Evolutionary conservation across 2,329 filamentous ascomycete genomes (phyloP).

Genomic region (Cordyceps tenuipes): DNA sequence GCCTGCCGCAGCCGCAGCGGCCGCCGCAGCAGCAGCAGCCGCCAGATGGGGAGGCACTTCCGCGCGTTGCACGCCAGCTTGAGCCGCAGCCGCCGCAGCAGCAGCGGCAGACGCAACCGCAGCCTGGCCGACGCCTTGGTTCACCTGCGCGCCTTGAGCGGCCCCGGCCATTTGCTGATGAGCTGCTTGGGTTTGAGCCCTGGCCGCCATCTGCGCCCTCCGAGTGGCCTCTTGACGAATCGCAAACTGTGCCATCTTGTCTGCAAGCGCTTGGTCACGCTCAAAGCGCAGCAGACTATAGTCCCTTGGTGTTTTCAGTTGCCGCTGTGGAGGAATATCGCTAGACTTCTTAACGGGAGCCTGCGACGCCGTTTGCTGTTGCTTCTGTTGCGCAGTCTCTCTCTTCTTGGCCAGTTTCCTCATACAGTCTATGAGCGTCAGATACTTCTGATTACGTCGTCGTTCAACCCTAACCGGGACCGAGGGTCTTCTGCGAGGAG

Average conservation of each 20-base stretch:
- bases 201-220: slow-evolving; percentile 40
- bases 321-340: slow-evolving; percentile 47
- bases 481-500: slow-evolving; percentile 59
- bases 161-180: slow-evolving; percentile 26
- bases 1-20: slow-evolving; percentile 30
- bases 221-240: slow-evolving; percentile 53
- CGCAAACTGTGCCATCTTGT: slow-evolving; percentile 48
- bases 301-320: slow-evolving; percentile 72
- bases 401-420: slow-evolving; percentile 91
- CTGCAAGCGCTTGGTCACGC: slow-evolving; percentile 61
- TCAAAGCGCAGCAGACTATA: slow-evolving; percentile 87
- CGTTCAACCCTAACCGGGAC: slow-evolving; percentile 79
- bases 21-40: slow-evolving; percentile 32
- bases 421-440: slow-evolving; percentile 89
- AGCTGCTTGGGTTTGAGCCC: slow-evolving; percentile 36
- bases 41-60: slow-evolving; percentile 38
- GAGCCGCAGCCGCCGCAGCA: slow-evolving; percentile 18
- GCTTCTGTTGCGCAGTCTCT: slow-evolving; percentile 77
- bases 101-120: slow-evolving; percentile 18
- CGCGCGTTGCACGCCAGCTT: slow-evolving; percentile 27
- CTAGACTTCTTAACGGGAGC: slow-evolving; percentile 76
- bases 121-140: slow-evolving; percentile 12
- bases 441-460: slow-evolving; percentile 74
- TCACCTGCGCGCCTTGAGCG: slow-evolving; percentile 7
- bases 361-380: slow-evolving; percentile 71